Evolutionary conservation across 129 eudicot genomes (phyloP), one percentile per base, ranked within the genome.

Genomic region (Centella asiatica): DNA sequence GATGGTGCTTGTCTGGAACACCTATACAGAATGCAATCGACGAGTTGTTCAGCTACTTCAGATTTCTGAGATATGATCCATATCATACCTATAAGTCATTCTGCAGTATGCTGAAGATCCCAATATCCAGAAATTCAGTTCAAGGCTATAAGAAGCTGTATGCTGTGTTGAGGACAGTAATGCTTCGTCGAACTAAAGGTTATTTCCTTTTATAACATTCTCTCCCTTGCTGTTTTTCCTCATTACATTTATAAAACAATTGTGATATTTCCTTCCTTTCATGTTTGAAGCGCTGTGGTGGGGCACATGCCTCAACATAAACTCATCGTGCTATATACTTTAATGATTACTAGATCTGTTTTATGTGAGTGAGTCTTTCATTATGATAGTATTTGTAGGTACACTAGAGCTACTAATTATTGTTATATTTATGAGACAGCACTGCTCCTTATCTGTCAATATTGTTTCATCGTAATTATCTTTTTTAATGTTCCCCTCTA

Each of bases 181-280:
- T 92, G 94, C 85, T 92, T 77, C 96, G 98, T 28, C 94, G 96
- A 67, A 92, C 98, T 62, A 92, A 92, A 92, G 96, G 98, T 92
- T 71, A 62, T 58, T 17, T 48, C n/a, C 4, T 13, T 70, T 10
- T 40, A 44, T 60, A 25, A 4, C 32, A 10, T 39, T 31, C 27
- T 18, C 40, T 20, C 19, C 40, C 53, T 64, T 20, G 40, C 48
- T 33, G 29, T 44, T 53, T 57, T 18, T 22, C 6, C 22, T 57
- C 31, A 27, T 13, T 50, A 14, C 11, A 29, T 29, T 1, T 11
- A 27, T 25, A 53, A 6, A 3, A 32, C 14, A 14, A 52, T 7
- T 12, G 26, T 26, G 33, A 8, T 14, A 29, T 52, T 2, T 26
- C 18, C 24, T 52, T n/a, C 4, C 58, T 0, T 24, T 11, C 0